Evolutionary conservation across 2,329 filamentous ascomycete genomes (phyloP).

Genomic region (Neophaeococcomyces mojaviensis): DNA sequence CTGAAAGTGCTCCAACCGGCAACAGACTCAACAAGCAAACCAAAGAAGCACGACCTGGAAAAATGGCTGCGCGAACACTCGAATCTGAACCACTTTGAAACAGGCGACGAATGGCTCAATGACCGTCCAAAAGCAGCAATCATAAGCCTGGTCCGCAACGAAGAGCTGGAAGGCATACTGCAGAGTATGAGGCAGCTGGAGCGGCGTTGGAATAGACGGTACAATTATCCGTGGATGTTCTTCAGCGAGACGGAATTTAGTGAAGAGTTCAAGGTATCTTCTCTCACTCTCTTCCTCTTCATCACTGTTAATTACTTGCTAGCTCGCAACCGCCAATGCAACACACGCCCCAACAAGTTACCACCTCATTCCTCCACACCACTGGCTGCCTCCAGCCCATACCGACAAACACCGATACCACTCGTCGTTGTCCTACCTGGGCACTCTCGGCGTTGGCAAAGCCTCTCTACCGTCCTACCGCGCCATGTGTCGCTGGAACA

Average conservation of each 20-base stretch:
- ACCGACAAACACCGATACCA: constrained; percentile 26
- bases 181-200: constrained; percentile 30
- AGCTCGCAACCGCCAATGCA: constrained; percentile 27
- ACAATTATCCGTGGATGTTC: constrained; percentile 31
- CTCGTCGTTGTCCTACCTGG: constrained; percentile 29
- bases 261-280: constrained; percentile 27
- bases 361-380: constrained; percentile 26
- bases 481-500: constrained; percentile 36
- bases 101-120: constrained; percentile 1
- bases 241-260: constrained; percentile 31
- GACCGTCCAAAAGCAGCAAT: constrained; percentile 26
- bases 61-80: constrained; percentile 19
- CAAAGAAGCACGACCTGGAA: constrained; percentile 9
- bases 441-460: constrained; percentile 29
- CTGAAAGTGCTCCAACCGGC: constrained; percentile 3
- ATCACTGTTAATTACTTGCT: background rate
- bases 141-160: constrained; percentile 30
- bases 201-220: constrained; percentile 28
- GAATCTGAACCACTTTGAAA: constrained; percentile 3
- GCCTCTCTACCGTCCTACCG: constrained; percentile 31
- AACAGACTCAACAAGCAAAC: background rate
- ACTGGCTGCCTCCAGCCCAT: constrained; percentile 27
- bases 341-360: constrained; percentile 27
- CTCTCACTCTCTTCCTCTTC: background rate
- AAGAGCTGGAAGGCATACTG: constrained; percentile 28